Evolutionary conservation across 2,329 filamentous ascomycete genomes (phyloP).

Genomic region (Talaromyces islandicus): DNA sequence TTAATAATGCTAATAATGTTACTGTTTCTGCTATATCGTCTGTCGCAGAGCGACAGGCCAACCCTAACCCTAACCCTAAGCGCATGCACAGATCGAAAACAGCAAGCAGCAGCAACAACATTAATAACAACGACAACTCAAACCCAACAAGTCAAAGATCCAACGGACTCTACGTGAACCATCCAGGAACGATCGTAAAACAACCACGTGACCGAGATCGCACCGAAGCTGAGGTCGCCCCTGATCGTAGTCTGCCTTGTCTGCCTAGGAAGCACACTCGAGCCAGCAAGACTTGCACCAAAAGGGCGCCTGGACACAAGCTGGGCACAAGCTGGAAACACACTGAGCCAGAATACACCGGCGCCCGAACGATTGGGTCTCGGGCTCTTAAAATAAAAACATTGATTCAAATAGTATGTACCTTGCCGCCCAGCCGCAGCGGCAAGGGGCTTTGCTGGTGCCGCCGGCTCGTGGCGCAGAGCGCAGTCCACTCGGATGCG

Average conservation of each 20-base stretch:
- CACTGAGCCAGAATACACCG: not conserved
- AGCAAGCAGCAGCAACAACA: not conserved
- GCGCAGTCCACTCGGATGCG: conserved; percentile 8
- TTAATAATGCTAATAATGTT: too few relatives aligned
- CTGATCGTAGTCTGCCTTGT: not conserved
- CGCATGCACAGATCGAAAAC: too few relatives aligned
- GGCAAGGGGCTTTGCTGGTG: conserved; percentile 8
- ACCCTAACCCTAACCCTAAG: not conserved
- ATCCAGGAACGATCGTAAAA: not conserved
- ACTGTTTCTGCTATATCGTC: too few relatives aligned
- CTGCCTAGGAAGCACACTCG: not conserved
- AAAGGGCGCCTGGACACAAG: too few relatives aligned
- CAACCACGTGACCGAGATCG: not conserved
- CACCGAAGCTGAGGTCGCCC: not conserved
- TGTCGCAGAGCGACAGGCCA: not conserved
- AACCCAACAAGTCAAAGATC: too few relatives aligned
- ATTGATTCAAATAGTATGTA: conserved; percentile 6
- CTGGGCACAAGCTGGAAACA: not conserved
- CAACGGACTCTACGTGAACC: too few relatives aligned
- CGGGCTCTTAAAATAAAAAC: conserved; percentile 5
- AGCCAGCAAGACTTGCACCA: not conserved
- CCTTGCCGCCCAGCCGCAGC: conserved; percentile 13
- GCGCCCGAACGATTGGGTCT: conserved; percentile 7
- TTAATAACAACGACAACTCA: not conserved
- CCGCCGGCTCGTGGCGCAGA: conserved; percentile 9